phyloP scores from a whole-genome alignment of 805 yeast species.

The Metschnikowia amazonensis region DNA sequence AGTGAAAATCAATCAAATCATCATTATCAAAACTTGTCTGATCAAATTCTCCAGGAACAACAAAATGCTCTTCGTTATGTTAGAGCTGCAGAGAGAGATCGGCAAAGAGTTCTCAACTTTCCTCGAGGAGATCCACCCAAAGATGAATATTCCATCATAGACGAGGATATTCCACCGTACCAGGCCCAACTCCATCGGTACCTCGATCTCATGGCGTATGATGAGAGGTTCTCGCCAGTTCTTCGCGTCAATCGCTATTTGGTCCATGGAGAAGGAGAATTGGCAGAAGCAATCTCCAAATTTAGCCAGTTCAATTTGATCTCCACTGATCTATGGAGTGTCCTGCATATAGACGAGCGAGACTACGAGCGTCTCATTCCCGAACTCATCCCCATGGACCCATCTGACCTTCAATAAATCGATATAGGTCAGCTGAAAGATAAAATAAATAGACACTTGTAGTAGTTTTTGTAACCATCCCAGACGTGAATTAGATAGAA shows the following conservation, averaged over 20 bases:
- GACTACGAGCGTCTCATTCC: constrained; percentile 26
- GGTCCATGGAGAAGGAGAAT: constrained; percentile 17
- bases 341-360: constrained; percentile 24
- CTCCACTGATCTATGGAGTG: constrained; percentile 24
- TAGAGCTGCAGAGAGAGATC: constrained; percentile 16
- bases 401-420: neutral
- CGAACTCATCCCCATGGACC: constrained; percentile 15
- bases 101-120: constrained; percentile 12
- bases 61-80: constrained; percentile 12
- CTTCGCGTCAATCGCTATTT: constrained; percentile 23
- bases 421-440: no score
- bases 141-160: constrained; percentile 12
- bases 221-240: constrained; percentile 23
- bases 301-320: constrained; percentile 21
- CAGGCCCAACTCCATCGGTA: constrained; percentile 19
- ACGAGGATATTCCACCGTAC: constrained; percentile 22
- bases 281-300: constrained; percentile 20
- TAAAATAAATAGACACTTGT: no score
- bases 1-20: no score
- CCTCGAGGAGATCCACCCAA: constrained; percentile 7
- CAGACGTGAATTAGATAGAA: no score
- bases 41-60: neutral
- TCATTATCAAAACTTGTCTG: neutral
- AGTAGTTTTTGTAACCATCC: no score
- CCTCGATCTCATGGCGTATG: constrained; percentile 23